A percentile compares a stretch with the other conserved stretches of the same genome.
Evolutionary conservation across 2,329 filamentous ascomycete species (phyloP).

Genomic region (Xylariaceae sp.): DNA sequence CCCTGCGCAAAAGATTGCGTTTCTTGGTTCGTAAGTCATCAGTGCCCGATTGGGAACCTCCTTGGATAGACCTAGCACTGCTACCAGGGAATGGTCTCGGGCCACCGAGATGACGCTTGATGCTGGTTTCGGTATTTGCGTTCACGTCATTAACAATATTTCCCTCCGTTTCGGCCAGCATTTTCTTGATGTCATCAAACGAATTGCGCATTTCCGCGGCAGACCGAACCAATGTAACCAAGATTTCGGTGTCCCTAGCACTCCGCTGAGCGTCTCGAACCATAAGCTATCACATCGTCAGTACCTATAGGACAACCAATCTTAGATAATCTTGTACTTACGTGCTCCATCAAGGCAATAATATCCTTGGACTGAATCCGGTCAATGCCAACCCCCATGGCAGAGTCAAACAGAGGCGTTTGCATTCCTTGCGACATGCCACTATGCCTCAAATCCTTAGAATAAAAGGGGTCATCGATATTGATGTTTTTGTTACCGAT

Average conservation of each 20-base stretch:
- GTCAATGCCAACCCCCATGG: constrained; percentile 83
- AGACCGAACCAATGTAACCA: constrained; percentile 88
- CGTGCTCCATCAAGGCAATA: constrained; percentile 94
- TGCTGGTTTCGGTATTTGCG: constrained; percentile 79
- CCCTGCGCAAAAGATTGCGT: constrained; percentile 88
- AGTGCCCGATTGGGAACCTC: constrained; percentile 51
- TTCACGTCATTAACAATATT: constrained; percentile 84
- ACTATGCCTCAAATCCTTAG: constrained; percentile 62
- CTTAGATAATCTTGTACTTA: constrained; percentile 40
- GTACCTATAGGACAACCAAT: constrained; percentile 1
- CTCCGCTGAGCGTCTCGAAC: constrained; percentile 95
- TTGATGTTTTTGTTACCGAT: constrained; percentile 54
- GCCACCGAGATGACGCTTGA: constrained; percentile 77
- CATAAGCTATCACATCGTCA: constrained; percentile 59
- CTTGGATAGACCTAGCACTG: constrained; percentile 56
- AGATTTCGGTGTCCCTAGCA: constrained; percentile 91
- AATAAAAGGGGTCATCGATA: constrained; percentile 64
- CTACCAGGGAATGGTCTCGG: constrained; percentile 76
- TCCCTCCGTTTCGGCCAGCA: constrained; percentile 85
- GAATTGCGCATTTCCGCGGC: constrained; percentile 96
- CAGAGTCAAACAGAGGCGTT: constrained; percentile 84
- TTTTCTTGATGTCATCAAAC: constrained; percentile 90
- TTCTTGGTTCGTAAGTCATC: constrained; percentile 69
- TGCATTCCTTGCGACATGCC: constrained; percentile 89
- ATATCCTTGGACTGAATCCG: constrained; percentile 95